A percentile compares a stretch with the other conserved stretches of the same genome.
Evolutionary conservation across 768 basidiomycete species (phyloP).

Genomic region (Clavaria fumosa): DNA sequence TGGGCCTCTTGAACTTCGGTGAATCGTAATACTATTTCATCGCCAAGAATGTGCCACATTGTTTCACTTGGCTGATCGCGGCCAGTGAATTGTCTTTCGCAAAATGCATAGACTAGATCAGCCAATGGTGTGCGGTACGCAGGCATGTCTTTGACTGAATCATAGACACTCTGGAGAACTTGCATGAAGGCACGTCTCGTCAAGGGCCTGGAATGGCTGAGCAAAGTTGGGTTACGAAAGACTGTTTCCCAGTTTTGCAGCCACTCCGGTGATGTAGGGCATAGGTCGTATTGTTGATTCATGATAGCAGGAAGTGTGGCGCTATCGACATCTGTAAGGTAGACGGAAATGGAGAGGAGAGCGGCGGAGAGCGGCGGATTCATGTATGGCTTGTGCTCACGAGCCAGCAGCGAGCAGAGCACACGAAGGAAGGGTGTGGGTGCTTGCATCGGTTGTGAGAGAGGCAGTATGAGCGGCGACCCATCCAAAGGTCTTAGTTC

Average conservation of each 20-base stretch:
- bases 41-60: constrained; percentile 48
- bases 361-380: constrained; percentile 47
- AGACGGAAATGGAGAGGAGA: constrained; percentile 49
- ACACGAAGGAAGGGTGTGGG: constrained; percentile 48
- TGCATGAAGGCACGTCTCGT: constrained; percentile 45
- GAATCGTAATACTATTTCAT: constrained; percentile 46
- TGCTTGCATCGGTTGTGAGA: constrained; percentile 37
- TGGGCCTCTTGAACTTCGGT: constrained; percentile 24
- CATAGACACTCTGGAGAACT: constrained; percentile 41
- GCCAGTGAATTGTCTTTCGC: constrained; percentile 20
- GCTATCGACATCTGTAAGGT: constrained; percentile 55
- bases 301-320: constrained; percentile 45
- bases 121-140: constrained; percentile 40
- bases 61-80: constrained; percentile 23
- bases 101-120: constrained; percentile 39
- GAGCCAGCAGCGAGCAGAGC: constrained; percentile 45
- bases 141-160: constrained; percentile 54
- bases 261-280: constrained; percentile 61
- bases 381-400: constrained; percentile 42
- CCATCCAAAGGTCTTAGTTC: constrained; percentile 27
- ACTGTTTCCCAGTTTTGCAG: constrained; percentile 48
- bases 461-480: constrained; percentile 31
- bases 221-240: constrained; percentile 31
- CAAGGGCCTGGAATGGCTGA: constrained; percentile 28
- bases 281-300: constrained; percentile 51